Evolutionary conservation across 2,329 filamentous ascomycete species (phyloP).

Genomic region (Verticillium klebahnii): DNA sequence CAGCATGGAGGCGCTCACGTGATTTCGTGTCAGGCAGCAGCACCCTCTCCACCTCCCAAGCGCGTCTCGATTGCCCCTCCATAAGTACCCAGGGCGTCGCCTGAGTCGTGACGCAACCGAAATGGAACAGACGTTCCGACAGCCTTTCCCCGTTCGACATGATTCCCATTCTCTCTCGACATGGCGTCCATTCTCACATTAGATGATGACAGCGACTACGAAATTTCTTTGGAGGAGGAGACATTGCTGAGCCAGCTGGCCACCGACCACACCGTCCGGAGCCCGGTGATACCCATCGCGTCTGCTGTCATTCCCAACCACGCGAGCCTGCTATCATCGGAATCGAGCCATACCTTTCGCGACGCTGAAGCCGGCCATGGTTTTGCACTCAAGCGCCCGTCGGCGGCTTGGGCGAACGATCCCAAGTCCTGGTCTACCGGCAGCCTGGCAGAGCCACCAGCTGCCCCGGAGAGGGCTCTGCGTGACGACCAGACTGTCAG

Average conservation of each 20-base stretch:
- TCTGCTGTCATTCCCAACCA: too few species aligned
- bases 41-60: not conserved
- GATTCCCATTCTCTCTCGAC: not conserved
- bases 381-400: not conserved
- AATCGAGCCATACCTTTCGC: not conserved
- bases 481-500: conserved; percentile 22
- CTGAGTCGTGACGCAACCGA: not conserved
- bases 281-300: conserved; percentile 3
- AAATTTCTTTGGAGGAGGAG: conserved; percentile 43
- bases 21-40: not conserved
- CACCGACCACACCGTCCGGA: conserved; percentile 14
- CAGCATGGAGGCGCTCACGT: not conserved
- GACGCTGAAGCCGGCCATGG: conserved; percentile 2
- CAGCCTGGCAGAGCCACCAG: not conserved
- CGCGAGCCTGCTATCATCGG: not conserved
- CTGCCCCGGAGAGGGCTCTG: conserved; percentile 10
- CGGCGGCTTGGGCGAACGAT: not conserved
- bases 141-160: not conserved
- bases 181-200: conserved; percentile 7
- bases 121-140: not conserved
- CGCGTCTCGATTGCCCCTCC: not conserved
- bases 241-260: conserved; percentile 29
- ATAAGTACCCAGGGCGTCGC: not conserved
- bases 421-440: not conserved
- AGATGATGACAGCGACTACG: conserved; percentile 41